Base-by-base conservation (phyloP, 352 stramenopile species). In the Blastocystis sp. region DNA sequence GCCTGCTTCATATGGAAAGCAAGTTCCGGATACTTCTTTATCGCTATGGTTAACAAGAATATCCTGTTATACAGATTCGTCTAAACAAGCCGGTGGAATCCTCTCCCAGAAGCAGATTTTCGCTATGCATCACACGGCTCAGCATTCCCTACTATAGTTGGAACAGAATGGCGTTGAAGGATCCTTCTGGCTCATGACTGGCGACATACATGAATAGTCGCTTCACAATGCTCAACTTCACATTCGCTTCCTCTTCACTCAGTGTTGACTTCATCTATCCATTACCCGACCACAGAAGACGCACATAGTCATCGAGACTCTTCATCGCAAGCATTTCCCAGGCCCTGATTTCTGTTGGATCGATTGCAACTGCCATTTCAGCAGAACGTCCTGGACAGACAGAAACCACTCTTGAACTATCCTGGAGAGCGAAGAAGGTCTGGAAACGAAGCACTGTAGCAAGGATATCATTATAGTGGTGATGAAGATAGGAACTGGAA, bases 261-360 rank as follows among this genome's bases (percentile, higher is more conserved):
- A 18, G 20, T 15, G 11, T 7, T 13, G 2, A n/a, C 15, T 37
- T 26, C 37, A 84, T 68, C 53, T 64, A n/a, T 45, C 8, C 55
- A n/a, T 64, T 23, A 68, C 29, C 2, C 1, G 4, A 20, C 55
- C n/a, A 7, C 11, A 20, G 13, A 15, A 55, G 34, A 11, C 54
- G 9, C 34, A 84, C 73, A 29, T 84, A 84, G 47, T 69, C 50
- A 29, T 23, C 53, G 6, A 84, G 34, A 6, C 8, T 39, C 50
- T 41, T 34, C 26, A 84, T 84, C 6, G 73, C 26, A n/a, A 69
- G 39, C 73, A 45, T 47, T 29, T 84, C 73, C 73, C 73, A 84
- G 37, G 59, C 62, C 2, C 29, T 23, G 18, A 84, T 8, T 13
- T 84, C 73, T 26, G 43, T 54, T 20, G 73, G 20, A 45, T 84